Evolutionary conservation across 257 asterid species (phyloP), one percentile per base, ranked within the genome.

Genomic region (Oldenlandia corymbosa): DNA sequence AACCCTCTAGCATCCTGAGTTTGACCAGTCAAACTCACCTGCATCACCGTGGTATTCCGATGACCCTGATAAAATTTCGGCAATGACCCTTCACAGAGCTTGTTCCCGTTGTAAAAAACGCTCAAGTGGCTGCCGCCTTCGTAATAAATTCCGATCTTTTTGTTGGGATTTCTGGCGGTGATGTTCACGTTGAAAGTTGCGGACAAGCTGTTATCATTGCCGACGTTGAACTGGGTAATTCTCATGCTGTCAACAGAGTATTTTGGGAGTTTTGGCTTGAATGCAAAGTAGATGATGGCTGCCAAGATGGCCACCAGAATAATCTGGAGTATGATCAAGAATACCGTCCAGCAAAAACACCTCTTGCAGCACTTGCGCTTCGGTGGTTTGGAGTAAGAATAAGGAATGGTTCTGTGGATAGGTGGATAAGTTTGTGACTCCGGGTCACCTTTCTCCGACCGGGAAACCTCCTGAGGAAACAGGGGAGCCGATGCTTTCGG

Each of bases 1-100:
- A 93, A 49, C 2, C 81, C 81, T 53, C 73, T 5, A 0, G 82
- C 97, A 26, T 93, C 81, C 57, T 30, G 63, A 10, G 90, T 85
- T 57, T 85, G 88, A 30, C 99, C 99, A 16, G 83, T 65, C 75
- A 93, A 79, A 3, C 5, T 37, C 30, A 93, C 61, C 73, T 76
- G 73, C 32, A 93, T 78, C 65, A 65, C 14, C 4, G 97, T 93
- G 27, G 96, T 84, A 78, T 90, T 90, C 42, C 88, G 82, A 81
- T 93, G 99, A 23, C 97, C 99, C 71, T 93, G 99, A 68, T 90
- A 93, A 20, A 93, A 93, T 73, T 61, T 79, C 0, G 97, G 97
- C 77, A 93, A 57, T 7, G 95, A 80, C 4, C 99, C 99, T 67
- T 88, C 87, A 34, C 96, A 80, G 0, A 93, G 90, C 17, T 76